Evolutionary conservation across 1,284 basidiomycete genomes (phyloP).

Genomic region (Boletus smithii): DNA sequence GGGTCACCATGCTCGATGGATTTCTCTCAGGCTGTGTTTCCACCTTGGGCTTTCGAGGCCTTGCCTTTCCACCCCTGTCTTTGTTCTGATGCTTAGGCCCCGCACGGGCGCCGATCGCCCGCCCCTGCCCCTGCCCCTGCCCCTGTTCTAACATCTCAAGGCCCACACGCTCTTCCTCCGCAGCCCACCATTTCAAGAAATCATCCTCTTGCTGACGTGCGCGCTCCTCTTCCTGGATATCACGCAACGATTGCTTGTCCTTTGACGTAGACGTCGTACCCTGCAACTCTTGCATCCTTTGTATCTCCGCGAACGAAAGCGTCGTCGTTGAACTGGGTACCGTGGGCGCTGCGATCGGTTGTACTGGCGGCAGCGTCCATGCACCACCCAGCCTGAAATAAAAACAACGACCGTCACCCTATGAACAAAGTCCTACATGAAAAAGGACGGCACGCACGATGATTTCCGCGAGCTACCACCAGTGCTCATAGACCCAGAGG

Average conservation of each 20-base stretch:
- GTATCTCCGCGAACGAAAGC: conserved; percentile 80
- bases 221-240: conserved; percentile 84
- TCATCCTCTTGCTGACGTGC: conserved; percentile 72
- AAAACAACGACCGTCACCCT: background rate
- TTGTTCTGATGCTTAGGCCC: conserved; percentile 1
- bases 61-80: conserved; percentile 3
- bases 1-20: background rate
- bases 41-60: conserved; percentile 9
- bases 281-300: conserved; percentile 69
- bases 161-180: conserved; percentile 67
- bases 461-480: conserved; percentile 35
- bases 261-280: conserved; percentile 38
- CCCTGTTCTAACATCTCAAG: conserved; percentile 10
- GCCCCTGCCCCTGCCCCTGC: background rate
- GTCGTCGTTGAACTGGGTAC: conserved; percentile 25
- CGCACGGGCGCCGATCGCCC: too few species aligned
- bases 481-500: conserved; percentile 28
- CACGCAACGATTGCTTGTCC: conserved; percentile 63
- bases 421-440: background rate
- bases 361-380: conserved; percentile 55
- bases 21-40: background rate
- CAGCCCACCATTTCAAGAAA: conserved; percentile 84
- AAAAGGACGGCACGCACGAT: conserved; percentile 42
- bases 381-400: conserved; percentile 38
- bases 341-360: conserved; percentile 41